A percentile compares a stretch with the other conserved stretches of the same genome.
phyloP scores from a whole-genome alignment of 164 flowering plant species.

The Magnolia changhungtana region DNA sequence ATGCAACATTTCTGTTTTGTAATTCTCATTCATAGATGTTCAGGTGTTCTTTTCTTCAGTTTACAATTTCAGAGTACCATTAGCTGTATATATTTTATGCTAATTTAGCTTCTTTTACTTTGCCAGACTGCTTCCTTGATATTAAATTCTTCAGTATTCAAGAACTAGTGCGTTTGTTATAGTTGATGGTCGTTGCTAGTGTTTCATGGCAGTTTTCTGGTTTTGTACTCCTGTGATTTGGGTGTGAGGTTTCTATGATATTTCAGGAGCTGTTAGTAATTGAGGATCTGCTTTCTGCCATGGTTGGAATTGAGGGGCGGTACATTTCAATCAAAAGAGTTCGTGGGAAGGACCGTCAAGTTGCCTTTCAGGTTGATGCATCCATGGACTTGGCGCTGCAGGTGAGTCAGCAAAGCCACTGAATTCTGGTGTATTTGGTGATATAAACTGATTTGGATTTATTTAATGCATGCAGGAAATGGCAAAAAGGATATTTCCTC shows the following conservation, averaged over 20 bases:
- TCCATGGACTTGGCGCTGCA: slow-evolving; percentile 93
- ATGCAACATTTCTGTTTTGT: too few relatives aligned
- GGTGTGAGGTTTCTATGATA: neutral
- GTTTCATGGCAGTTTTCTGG: neutral
- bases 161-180: neutral
- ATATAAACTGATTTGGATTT: slow-evolving; percentile 3
- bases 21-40: too few relatives aligned
- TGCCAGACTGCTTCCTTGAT: neutral
- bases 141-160: neutral
- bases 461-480: slow-evolving; percentile 57
- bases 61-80: neutral
- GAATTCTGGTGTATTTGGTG: neutral
- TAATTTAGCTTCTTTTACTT: neutral
- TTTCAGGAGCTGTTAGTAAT: slow-evolving; percentile 84
- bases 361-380: slow-evolving; percentile 71
- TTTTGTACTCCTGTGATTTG: neutral
- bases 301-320: slow-evolving; percentile 94
- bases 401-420: slow-evolving; percentile 31
- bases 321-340: slow-evolving; percentile 65
- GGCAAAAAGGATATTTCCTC: slow-evolving; percentile 76
- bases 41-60: too few relatives aligned
- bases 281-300: slow-evolving; percentile 79
- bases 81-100: too few relatives aligned
- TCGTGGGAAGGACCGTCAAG: slow-evolving; percentile 48
- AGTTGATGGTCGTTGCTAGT: neutral